Conservation (phyloP, 257 asterid genomes). For the Solanum bukasovii region DNA sequence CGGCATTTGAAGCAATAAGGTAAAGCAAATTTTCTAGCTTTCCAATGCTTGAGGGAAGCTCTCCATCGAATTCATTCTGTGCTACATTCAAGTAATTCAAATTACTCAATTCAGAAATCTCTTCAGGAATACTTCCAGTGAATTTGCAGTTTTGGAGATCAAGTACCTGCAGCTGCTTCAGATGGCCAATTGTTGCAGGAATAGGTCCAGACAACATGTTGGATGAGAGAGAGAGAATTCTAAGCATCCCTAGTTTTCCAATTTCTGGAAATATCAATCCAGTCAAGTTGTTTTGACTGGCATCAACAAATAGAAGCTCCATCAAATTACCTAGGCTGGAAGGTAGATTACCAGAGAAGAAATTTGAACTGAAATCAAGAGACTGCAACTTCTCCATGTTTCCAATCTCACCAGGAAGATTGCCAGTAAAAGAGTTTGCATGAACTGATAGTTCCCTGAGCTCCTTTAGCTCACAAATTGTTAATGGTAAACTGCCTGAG, state of each 20-base stretch:
- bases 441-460: slow-evolving; percentile 48
- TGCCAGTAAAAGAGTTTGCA: slow-evolving; percentile 44
- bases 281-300: slow-evolving; percentile 36
- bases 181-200: slow-evolving; percentile 35
- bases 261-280: slow-evolving; percentile 36
- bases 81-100: slow-evolving; percentile 49
- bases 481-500: slow-evolving; percentile 42
- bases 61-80: slow-evolving; percentile 39
- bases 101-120: slow-evolving; percentile 30
- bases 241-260: slow-evolving; percentile 37
- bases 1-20: slow-evolving; percentile 41
- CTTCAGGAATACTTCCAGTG: slow-evolving; percentile 42
- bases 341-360: slow-evolving; percentile 52
- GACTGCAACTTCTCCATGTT: slow-evolving; percentile 32
- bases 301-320: slow-evolving; percentile 32
- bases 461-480: slow-evolving; percentile 32
- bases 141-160: slow-evolving; percentile 44
- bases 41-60: slow-evolving; percentile 49
- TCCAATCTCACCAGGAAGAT: slow-evolving; percentile 48
- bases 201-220: slow-evolving; percentile 41
- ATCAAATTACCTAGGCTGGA: slow-evolving; percentile 36
- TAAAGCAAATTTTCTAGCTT: slow-evolving; percentile 30
- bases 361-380: slow-evolving; percentile 54
- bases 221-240: slow-evolving; percentile 39
- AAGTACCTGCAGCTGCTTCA: slow-evolving; percentile 32